Base-by-base conservation (phyloP, 257 asterid species). In the Knoxia roxburghii region DNA sequence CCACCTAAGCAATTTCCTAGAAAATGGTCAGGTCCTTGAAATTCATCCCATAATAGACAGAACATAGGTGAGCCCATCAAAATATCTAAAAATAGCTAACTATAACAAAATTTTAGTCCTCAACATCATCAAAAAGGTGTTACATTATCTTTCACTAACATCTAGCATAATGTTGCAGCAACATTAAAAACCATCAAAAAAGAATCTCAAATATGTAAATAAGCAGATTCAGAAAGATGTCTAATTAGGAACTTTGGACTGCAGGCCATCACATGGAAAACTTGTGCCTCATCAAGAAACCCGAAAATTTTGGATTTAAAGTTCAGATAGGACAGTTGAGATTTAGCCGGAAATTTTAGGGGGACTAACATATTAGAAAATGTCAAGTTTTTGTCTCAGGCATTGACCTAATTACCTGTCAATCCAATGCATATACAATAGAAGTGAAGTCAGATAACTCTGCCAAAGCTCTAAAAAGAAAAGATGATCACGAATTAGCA, bases 1-100 rank as follows among this genome's bases (percentile, higher is more conserved):
- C 99, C 68, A 93, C 99, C 99, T 93, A 82, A 21, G 67, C 65
- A 62, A 73, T 80, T 57, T 59, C 72, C 21, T 37, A 65, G 21
- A 64, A 37, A 37, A 10, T 9, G 23, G 21, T 70, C 33, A 51
- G 66, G 23, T 70, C 43, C 59, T 64, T 61, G 5, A 45, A 51
- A 26, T 32, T 46, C 56, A 32, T 30, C 27, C 6, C 60, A 64
- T 52, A 51, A 51, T 32, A 35, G 43, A 15, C 58, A 21, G 35
- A 43, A 51, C 35, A 21, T 2, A 24, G 43, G 23, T 46, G 45
- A 30, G 49, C n/a, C 10, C n/a, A 30, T 37, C n/a, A 30, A 39
- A 70, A 8, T 33, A 59, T 27, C 18, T n/a, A 21, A 29, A 2
- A 7, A 29, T 7, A n/a, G 24, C 29, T 27, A 49, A 24, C 12